These are phyloP conservation scores for Strobilomyces echinocephalus DNA, from an alignment of 768 basidiomycete genomes.

Conservation along the genomic window DNA sequence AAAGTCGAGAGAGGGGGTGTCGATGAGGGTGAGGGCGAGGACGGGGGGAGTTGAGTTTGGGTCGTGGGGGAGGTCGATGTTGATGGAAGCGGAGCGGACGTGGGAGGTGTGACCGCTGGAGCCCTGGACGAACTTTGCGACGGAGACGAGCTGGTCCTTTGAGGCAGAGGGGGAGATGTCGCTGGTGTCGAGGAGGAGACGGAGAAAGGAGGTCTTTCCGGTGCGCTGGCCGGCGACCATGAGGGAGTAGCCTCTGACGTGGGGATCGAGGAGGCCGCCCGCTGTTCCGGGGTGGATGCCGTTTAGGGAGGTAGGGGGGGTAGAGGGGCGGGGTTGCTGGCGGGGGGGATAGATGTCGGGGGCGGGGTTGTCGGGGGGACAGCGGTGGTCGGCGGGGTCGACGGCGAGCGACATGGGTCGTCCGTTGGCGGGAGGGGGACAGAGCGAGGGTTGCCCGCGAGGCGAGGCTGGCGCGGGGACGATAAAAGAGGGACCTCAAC, in stretches of 20 bases:
- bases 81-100: slow-evolving; percentile 65
- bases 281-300: slow-evolving; percentile 27
- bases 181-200: slow-evolving; percentile 79
- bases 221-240: slow-evolving; percentile 80
- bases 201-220: slow-evolving; percentile 84
- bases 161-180: slow-evolving; percentile 56
- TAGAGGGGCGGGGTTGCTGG: slow-evolving; percentile 26
- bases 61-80: slow-evolving; percentile 59
- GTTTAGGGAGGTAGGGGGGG: slow-evolving; percentile 21
- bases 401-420: slow-evolving; percentile 46
- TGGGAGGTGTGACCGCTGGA: slow-evolving; percentile 67
- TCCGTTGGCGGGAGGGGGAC: slow-evolving; percentile 42
- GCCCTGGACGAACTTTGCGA: slow-evolving; percentile 79
- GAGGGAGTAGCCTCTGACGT: slow-evolving; percentile 50
- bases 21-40: slow-evolving; percentile 67
- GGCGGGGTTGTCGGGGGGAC: slow-evolving; percentile 38
- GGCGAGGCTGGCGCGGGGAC: slow-evolving; percentile 64
- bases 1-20: slow-evolving; percentile 79
- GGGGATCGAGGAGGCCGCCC: slow-evolving; percentile 25
- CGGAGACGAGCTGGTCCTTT: slow-evolving; percentile 72
- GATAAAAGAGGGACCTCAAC: slow-evolving; percentile 43
- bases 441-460: slow-evolving; percentile 50
- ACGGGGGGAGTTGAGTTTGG: slow-evolving; percentile 41
- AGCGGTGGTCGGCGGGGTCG: slow-evolving; percentile 53
- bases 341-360: slow-evolving; percentile 26